phyloP scores from a whole-genome alignment of 2,329 filamentous ascomycete species.

The Huntiella omanensis region DNA sequence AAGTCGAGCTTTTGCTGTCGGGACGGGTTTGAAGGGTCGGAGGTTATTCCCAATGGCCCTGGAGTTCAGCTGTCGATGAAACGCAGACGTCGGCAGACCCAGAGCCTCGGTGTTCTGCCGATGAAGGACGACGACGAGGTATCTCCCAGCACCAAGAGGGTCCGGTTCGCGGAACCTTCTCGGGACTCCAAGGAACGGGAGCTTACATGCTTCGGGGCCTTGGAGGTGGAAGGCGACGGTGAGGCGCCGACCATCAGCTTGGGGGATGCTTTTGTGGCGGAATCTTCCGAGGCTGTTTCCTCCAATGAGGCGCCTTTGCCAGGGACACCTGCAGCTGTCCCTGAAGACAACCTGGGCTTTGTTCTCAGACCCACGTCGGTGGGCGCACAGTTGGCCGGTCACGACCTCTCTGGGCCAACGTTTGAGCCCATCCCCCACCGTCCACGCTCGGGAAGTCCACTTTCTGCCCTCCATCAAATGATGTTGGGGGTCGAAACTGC shows the following conservation, averaged over 20 bases:
- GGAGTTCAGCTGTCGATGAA: slow-evolving; percentile 7
- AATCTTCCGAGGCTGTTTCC: not conserved
- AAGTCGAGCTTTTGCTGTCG: slow-evolving; percentile 4
- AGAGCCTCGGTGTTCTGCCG: slow-evolving; percentile 2
- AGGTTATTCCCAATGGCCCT: slow-evolving; percentile 9
- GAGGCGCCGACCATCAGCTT: not conserved
- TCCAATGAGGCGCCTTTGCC: too few relatives aligned
- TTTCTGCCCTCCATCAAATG: too few relatives aligned
- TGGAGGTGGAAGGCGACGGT: not conserved
- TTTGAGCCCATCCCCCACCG: too few relatives aligned
- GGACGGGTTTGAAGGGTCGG: slow-evolving; percentile 9
- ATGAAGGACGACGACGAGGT: slow-evolving; percentile 1
- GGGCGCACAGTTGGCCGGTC: too few relatives aligned
- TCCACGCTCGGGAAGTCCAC: too few relatives aligned
- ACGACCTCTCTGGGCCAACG: too few relatives aligned
- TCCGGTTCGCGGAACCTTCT: not conserved
- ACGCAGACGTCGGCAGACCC: slow-evolving; percentile 4
- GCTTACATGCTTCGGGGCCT: not conserved
- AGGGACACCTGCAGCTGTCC: too few relatives aligned
- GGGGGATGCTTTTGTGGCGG: not conserved
- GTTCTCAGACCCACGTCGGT: too few relatives aligned
- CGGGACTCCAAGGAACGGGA: not conserved
- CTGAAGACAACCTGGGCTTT: too few relatives aligned
- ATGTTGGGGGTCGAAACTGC: too few relatives aligned
- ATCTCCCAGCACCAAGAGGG: not conserved